Evolutionary conservation across 1,284 basidiomycete species (phyloP).

Genomic region (Baeospora myosura): DNA sequence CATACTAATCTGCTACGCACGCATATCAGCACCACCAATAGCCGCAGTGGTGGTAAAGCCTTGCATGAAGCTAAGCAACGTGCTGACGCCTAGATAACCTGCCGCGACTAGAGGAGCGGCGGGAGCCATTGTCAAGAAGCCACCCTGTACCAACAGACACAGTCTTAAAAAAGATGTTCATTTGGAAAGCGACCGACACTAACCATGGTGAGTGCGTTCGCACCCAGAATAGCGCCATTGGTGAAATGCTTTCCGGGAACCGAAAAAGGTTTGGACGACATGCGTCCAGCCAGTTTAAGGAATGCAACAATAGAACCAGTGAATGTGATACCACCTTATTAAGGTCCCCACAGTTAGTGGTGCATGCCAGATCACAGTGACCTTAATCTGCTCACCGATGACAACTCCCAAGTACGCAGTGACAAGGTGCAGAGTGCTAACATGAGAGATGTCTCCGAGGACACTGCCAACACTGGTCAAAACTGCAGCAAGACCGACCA

Average conservation of each 20-base stretch:
- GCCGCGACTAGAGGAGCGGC: conserved; percentile 67
- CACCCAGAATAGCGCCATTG: conserved; percentile 60
- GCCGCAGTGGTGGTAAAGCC: conserved; percentile 80
- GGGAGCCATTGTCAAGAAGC: conserved; percentile 66
- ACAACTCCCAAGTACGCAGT: conserved; percentile 82
- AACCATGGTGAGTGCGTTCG: conserved; percentile 65
- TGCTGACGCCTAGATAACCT: conserved; percentile 64
- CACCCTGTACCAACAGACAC: conserved; percentile 24
- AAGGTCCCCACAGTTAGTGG: too few relatives aligned
- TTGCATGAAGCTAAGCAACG: conserved; percentile 72
- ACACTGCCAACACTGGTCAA: conserved; percentile 78
- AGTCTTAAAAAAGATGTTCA: not conserved
- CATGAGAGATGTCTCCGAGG: conserved; percentile 55
- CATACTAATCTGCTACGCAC: conserved; percentile 36
- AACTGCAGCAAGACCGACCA: conserved; percentile 80
- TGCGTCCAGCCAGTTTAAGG: conserved; percentile 74
- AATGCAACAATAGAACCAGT: conserved; percentile 82
- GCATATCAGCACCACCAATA: conserved; percentile 87
- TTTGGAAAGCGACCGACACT: not conserved
- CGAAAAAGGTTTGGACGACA: conserved; percentile 64
- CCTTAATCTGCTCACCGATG: conserved; percentile 56
- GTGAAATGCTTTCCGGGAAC: conserved; percentile 73
- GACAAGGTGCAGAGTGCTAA: conserved; percentile 65
- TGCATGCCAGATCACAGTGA: too few relatives aligned
- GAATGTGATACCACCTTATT: conserved; percentile 66